Conservation (phyloP, 208 protist species). For the Leishmania turanica region DNA sequence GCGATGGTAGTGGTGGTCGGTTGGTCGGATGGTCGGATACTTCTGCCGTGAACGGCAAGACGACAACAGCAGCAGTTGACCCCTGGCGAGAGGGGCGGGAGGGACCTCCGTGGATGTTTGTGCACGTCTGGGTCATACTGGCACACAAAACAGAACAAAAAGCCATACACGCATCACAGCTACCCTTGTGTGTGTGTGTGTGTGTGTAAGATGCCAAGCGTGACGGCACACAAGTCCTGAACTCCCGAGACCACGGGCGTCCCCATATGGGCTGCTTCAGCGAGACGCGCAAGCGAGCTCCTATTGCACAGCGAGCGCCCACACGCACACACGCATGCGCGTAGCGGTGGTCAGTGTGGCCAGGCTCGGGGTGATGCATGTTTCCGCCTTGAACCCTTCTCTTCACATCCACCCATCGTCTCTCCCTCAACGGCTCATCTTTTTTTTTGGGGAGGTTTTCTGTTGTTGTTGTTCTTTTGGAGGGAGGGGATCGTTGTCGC, state of each 20-base stretch:
- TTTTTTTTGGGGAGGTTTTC: no score
- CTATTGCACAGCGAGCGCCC: neutral
- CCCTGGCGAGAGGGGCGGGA: neutral
- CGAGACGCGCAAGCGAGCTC: neutral
- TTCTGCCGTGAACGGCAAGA: neutral
- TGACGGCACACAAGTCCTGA: neutral
- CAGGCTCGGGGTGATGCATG: neutral
- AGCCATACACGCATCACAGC: neutral
- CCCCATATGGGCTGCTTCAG: neutral
- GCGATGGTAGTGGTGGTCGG: no score
- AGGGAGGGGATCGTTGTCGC: neutral
- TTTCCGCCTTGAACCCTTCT: neutral
- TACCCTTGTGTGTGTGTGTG: no score
- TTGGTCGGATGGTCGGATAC: neutral
- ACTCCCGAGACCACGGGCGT: neutral
- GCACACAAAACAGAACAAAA: neutral
- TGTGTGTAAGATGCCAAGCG: neutral
- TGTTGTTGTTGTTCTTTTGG: no score
- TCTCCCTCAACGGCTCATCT: slow-evolving; percentile 10
- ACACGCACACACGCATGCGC: neutral
- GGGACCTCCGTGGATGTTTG: no score
- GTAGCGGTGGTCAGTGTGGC: neutral
- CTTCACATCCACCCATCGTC: neutral
- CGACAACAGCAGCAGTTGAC: neutral
- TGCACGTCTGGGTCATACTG: no score